These are phyloP conservation scores for Starmerella powellii DNA, from an alignment of 805 yeast genomes.

Conservation along the genomic window DNA sequence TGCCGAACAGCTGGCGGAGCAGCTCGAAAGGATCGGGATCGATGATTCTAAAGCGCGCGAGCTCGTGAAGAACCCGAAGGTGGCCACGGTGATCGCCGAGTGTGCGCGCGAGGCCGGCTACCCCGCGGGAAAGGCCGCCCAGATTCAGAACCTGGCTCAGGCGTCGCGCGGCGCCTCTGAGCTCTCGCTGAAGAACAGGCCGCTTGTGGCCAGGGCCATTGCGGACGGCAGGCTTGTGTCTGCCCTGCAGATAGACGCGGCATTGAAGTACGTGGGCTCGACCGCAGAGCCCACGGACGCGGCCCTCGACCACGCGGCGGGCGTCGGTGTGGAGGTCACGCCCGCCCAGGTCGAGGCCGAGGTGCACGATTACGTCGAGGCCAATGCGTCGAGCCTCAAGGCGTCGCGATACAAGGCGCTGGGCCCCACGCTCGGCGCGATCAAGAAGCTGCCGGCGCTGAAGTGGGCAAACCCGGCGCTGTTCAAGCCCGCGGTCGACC, in stretches of 20 bases:
- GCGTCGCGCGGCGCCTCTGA: conserved; percentile 41
- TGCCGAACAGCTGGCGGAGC: conserved; percentile 15
- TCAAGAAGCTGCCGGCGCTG: conserved; percentile 59
- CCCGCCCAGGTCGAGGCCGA: conserved; percentile 49
- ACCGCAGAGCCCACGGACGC: conserved; percentile 36
- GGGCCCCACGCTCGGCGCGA: conserved; percentile 63
- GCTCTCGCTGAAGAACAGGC: conserved; percentile 34
- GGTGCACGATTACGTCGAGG: conserved; percentile 48
- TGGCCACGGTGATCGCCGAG: conserved; percentile 53
- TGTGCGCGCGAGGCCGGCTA: conserved; percentile 39
- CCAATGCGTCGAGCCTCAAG: conserved; percentile 46
- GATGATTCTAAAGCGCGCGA: conserved; percentile 49
- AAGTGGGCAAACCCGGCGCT: conserved; percentile 87
- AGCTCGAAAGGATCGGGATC: conserved; percentile 21
- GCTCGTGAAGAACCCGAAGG: conserved; percentile 74
- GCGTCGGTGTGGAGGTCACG: conserved; percentile 71
- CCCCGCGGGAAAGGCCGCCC: conserved; percentile 44
- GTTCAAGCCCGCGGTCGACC: conserved; percentile 81
- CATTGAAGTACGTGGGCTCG: conserved; percentile 52
- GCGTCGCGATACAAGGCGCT: conserved; percentile 69
- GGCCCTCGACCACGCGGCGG: conserved; percentile 45
- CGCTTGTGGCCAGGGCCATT: conserved; percentile 48
- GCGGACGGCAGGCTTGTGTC: conserved; percentile 51
- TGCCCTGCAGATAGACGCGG: conserved; percentile 63
- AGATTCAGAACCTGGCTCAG: conserved; percentile 68